These are phyloP conservation scores for Phlebiopsis flavidoalba DNA, from an alignment of 768 basidiomycete species.

Conservation along the genomic window DNA sequence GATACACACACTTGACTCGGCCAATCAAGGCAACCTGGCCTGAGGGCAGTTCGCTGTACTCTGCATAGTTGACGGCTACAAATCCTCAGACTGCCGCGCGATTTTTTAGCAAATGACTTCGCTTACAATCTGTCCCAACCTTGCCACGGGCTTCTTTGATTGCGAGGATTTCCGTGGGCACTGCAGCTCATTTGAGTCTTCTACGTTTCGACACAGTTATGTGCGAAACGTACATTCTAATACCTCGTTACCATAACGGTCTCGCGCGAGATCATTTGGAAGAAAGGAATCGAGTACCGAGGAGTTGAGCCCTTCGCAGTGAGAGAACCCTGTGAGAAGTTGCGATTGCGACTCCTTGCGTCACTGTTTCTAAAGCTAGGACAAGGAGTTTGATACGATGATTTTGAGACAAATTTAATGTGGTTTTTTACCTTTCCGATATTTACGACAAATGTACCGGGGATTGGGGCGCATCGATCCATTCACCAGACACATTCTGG, in stretches of 20 bases:
- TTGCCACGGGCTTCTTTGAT: constrained; percentile 55
- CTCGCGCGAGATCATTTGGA: constrained; percentile 70
- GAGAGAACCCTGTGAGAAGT: constrained; percentile 80
- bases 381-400: neutral
- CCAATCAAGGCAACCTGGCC: constrained; percentile 74
- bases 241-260: constrained; percentile 43
- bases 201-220: neutral
- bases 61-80: constrained; percentile 72
- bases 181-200: constrained; percentile 26
- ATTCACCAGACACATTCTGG: constrained; percentile 73
- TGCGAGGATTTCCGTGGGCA: constrained; percentile 60
- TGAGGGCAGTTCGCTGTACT: constrained; percentile 65
- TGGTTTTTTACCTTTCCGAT: constrained; percentile 70
- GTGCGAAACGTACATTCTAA: constrained; percentile 34
- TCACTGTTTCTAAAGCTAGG: constrained; percentile 72
- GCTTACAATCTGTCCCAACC: constrained; percentile 61
- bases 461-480: constrained; percentile 83
- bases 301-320: constrained; percentile 50
- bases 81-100: neutral
- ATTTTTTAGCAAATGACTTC: neutral
- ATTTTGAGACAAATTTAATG: neutral
- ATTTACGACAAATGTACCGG: constrained; percentile 78
- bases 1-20: constrained; percentile 63
- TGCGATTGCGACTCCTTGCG: constrained; percentile 69
- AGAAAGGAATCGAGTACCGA: constrained; percentile 82